Base-by-base conservation (phyloP, 768 basidiomycete genomes). In the Wakefieldia striispora region DNA sequence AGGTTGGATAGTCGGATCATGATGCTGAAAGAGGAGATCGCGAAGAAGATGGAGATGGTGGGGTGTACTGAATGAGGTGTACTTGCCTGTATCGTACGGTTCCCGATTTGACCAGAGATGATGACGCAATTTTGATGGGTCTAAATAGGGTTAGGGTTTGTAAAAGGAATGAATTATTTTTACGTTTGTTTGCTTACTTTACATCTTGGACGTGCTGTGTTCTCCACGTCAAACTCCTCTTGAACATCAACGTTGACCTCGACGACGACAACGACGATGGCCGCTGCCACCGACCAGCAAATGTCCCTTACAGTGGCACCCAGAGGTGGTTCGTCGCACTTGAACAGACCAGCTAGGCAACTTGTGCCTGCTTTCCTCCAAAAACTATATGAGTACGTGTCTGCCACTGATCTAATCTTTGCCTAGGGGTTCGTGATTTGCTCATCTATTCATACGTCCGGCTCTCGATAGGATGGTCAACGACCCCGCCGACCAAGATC, bases 311-410 rank as follows among this genome's bases (percentile, higher is more conserved):
- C 81, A 0, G 73, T 83, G 43, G 64, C 73, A 24, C 64, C 68
- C 27, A 63, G 76, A 44, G 62, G 66, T 20, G 57, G 72, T 34
- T 66, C 74, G 19, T 65, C 72, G 17, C 70, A 72, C 50, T 58
- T 77, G 31, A 76, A 68, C 66, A 76, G 68, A 66, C 70, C 72
- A n/a, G 73, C 75, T 14, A 70, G 74, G 50, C 73, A 75, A 49
- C 66, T 77, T 31, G 80, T 87, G 1, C 92, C 94, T 3, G 88
- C 88, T 0, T 97, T 97, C 64, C 76, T 97, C 13, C 91, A 94
- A 70, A 97, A 97, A 70, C 78, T 97, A 29, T 95, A 86, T 70
- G 88, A 87, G 93, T 95, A 48, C 56, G 86, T 54, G 6, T 42
- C 33, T 33, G 4, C 14, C 6, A 33, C 50, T 47, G 48, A 40